A percentile compares a stretch with the other conserved stretches of the same genome.
phyloP scores from a whole-genome alignment of 345 rosid species.

The Sonneratia caseolaris region DNA sequence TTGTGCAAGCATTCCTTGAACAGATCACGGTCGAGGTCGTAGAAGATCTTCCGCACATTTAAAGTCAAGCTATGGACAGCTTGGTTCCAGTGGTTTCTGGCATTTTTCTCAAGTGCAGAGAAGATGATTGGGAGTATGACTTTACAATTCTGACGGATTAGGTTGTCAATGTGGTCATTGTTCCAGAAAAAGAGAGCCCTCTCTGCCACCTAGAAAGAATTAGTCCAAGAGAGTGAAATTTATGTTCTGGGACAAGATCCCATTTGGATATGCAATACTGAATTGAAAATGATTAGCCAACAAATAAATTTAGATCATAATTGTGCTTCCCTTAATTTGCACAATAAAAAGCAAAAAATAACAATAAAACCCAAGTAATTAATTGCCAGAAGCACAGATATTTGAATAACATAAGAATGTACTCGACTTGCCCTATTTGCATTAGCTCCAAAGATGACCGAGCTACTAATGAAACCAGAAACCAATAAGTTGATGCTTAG shows the following conservation, averaged over 20 bases:
- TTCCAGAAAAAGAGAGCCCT: conserved; percentile 68
- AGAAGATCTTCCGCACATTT: conserved; percentile 52
- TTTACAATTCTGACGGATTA: conserved; percentile 50
- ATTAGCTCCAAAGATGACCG: no score
- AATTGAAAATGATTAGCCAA: no score
- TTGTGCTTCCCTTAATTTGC: no score
- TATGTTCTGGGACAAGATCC: background rate
- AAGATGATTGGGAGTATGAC: conserved; percentile 55
- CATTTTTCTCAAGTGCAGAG: conserved; percentile 53
- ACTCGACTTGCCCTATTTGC: no score
- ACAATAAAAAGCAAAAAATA: no score
- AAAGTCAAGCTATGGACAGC: conserved; percentile 59
- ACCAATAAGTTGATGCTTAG: no score
- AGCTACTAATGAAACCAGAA: no score
- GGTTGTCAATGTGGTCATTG: conserved; percentile 59
- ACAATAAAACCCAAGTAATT: no score
- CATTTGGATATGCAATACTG: background rate
- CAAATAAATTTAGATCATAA: no score
- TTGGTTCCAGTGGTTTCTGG: conserved; percentile 60
- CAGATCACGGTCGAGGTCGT: conserved; percentile 57
- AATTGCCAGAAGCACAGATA: no score
- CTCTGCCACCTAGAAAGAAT: conserved; percentile 51
- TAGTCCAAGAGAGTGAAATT: conserved; percentile 7
- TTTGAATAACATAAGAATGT: no score
- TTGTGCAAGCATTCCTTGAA: conserved; percentile 45